Percentiles rank a stretch among this genome's conserved stretches.
Conservation (phyloP, 306 rosid species). For the Prunus davidiana region DNA sequence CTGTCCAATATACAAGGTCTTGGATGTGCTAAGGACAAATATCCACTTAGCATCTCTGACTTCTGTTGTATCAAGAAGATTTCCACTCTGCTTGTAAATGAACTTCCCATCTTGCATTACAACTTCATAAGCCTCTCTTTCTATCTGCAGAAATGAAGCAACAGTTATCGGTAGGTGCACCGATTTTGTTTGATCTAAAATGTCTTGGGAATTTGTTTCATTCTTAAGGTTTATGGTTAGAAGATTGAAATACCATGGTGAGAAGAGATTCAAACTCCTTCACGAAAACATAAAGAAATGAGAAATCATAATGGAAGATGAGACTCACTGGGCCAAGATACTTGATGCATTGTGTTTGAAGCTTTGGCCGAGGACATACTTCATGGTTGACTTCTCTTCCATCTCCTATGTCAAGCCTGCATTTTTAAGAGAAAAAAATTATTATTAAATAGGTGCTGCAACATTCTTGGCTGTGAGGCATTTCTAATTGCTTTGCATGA, state of each 20-base stretch:
- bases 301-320: slow-evolving; percentile 12
- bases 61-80: slow-evolving; percentile 45
- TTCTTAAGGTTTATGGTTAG: not conserved
- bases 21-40: slow-evolving; percentile 80
- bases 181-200: too few species aligned
- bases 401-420: slow-evolving; percentile 87
- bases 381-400: slow-evolving; percentile 64
- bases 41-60: slow-evolving; percentile 64
- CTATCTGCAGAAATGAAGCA: slow-evolving; percentile 44
- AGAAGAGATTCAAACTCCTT: not conserved
- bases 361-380: slow-evolving; percentile 57
- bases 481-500: slow-evolving; percentile 1
- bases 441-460: not conserved
- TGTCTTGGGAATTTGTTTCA: not conserved
- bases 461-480: slow-evolving; percentile 3
- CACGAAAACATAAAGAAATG: not conserved
- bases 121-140: slow-evolving; percentile 59
- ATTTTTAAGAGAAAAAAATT: slow-evolving; percentile 4
- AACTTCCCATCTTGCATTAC: slow-evolving; percentile 53
- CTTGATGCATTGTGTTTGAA: slow-evolving; percentile 82
- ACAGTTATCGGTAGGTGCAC: not conserved
- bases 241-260: not conserved
- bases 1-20: slow-evolving; percentile 64
- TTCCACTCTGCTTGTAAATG: slow-evolving; percentile 41
- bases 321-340: slow-evolving; percentile 84